These are phyloP conservation scores for Bretziella fagacearum DNA, from an alignment of 2,329 filamentous ascomycete genomes.

Conservation along the genomic window DNA sequence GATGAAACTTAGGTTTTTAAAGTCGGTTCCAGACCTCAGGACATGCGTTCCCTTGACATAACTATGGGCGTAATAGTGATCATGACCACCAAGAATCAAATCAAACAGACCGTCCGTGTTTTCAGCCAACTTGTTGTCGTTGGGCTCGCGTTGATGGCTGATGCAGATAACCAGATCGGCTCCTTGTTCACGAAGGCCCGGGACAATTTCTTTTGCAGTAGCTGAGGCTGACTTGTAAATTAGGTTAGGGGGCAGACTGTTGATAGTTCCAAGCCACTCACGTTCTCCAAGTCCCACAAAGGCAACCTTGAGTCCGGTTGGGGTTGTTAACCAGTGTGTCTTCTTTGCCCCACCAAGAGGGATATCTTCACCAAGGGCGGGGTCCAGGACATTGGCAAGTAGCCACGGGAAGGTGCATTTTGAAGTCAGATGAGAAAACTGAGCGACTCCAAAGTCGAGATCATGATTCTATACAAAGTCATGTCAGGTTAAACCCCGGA, in stretches of 20 bases:
- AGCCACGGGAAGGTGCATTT: conserved; percentile 82
- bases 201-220: conserved; percentile 60
- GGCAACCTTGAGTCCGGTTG: conserved; percentile 72
- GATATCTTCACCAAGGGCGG: conserved; percentile 55
- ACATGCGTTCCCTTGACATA: conserved; percentile 67
- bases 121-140: conserved; percentile 70
- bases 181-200: conserved; percentile 54
- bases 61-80: conserved; percentile 71
- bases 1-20: conserved; percentile 81
- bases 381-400: conserved; percentile 74
- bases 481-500: neutral
- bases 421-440: conserved; percentile 54
- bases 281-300: conserved; percentile 73
- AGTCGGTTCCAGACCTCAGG: conserved; percentile 76
- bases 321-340: conserved; percentile 60
- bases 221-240: conserved; percentile 64
- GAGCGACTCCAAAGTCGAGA: conserved; percentile 74
- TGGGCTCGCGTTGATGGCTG: conserved; percentile 75
- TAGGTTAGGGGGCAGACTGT: conserved; percentile 63
- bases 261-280: conserved; percentile 83
- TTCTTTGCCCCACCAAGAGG: conserved; percentile 60
- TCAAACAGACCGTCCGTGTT: conserved; percentile 61
- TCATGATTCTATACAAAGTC: conserved; percentile 58
- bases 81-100: conserved; percentile 74
- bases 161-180: conserved; percentile 70